Conservation (phyloP, 441 rosid genomes). For the Aquilaria agallochum region DNA sequence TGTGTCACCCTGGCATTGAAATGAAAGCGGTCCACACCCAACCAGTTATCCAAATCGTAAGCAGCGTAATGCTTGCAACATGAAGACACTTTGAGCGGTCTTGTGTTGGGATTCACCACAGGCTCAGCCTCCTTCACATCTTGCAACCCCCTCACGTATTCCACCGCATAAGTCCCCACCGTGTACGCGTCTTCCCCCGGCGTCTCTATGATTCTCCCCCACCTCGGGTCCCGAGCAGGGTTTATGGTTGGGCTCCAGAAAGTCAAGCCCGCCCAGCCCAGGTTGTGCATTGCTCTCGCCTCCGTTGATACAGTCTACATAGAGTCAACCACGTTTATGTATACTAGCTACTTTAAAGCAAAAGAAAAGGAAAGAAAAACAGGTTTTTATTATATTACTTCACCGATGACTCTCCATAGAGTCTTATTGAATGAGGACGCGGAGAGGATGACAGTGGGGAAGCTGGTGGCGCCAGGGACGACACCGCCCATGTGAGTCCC, state of each 20-base stretch:
- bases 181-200: conserved; percentile 30
- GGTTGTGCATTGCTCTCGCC: conserved; percentile 36
- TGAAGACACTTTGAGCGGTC: conserved; percentile 30
- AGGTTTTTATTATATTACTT: conserved; percentile 2
- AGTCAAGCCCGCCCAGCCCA: conserved; percentile 20
- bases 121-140: conserved; percentile 20
- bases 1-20: conserved; percentile 26
- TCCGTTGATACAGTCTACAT: conserved; percentile 28
- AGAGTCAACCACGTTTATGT: too few relatives aligned
- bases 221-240: conserved; percentile 25
- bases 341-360: too few relatives aligned
- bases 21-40: conserved; percentile 16
- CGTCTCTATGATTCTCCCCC: conserved; percentile 31
- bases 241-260: conserved; percentile 18
- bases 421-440: background rate
- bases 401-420: conserved; percentile 8
- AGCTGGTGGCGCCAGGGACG: background rate
- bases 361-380: too few relatives aligned
- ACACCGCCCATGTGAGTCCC: background rate
- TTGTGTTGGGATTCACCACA: conserved; percentile 7
- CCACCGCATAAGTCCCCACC: conserved; percentile 26
- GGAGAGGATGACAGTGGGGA: background rate
- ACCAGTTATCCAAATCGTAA: conserved; percentile 27
- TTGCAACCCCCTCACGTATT: conserved; percentile 29
- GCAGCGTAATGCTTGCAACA: conserved; percentile 32